These are phyloP conservation scores for Arabis alpina DNA, from an alignment of 345 rosid genomes.

Conservation along the genomic window DNA sequence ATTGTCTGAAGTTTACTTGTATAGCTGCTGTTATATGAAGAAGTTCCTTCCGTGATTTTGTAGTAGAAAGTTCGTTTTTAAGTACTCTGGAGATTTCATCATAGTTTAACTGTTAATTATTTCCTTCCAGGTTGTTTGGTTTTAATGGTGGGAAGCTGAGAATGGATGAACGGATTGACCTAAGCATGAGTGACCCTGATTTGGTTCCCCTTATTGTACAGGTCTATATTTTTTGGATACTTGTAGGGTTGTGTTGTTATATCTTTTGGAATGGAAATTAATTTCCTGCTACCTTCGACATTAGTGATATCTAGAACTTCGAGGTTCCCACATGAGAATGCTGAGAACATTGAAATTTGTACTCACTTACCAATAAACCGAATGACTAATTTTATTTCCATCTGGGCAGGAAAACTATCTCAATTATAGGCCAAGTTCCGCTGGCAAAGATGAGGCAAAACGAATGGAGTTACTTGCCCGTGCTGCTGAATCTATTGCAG, in stretches of 20 bases:
- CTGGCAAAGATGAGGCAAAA: conserved; percentile 76
- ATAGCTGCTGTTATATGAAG: conserved; percentile 23
- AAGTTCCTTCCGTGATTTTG: conserved; percentile 1
- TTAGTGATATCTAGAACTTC: conserved; percentile 21
- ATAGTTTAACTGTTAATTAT: conserved; percentile 9
- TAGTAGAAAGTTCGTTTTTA: conserved; percentile 1
- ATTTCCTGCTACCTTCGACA: conserved; percentile 15
- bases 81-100: conserved; percentile 11
- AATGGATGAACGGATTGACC: conserved; percentile 94
- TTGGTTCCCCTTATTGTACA: conserved; percentile 90
- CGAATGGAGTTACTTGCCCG: conserved; percentile 78
- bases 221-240: conserved; percentile 49
- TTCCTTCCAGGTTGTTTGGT: conserved; percentile 69
- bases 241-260: conserved; percentile 1
- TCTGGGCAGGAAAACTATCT: conserved; percentile 87
- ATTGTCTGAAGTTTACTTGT: conserved; percentile 18
- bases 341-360: conserved; percentile 13
- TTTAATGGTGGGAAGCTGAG: conserved; percentile 84
- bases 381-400: conserved; percentile 10
- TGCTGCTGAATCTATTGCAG: conserved; percentile 92
- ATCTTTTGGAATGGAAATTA: neutral
- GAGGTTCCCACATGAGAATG: conserved; percentile 24
- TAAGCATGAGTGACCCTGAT: conserved; percentile 98
- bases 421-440: conserved; percentile 77
- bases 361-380: neutral